phyloP scores from a whole-genome alignment of 2,329 filamentous ascomycete species.

The Alternaria arbusti region DNA sequence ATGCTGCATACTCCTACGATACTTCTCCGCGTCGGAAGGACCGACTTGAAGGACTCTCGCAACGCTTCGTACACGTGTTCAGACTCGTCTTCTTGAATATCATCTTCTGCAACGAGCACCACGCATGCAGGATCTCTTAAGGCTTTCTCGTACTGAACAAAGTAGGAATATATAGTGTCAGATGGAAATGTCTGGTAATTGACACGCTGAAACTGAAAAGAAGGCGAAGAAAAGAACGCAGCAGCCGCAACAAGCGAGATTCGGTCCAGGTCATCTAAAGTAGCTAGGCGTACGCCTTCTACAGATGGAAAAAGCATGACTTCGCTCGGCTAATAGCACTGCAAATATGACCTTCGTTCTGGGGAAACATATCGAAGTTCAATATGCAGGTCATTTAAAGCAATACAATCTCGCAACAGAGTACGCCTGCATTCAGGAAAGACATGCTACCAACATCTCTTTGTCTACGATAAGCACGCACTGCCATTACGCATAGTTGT shows the following conservation, averaged over 20 bases:
- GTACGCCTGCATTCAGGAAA: neutral
- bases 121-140: conserved; percentile 19
- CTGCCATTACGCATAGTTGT: neutral
- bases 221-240: conserved; percentile 39
- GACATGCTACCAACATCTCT: neutral
- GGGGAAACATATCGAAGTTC: neutral
- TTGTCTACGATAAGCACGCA: neutral
- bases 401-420: neutral
- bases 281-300: conserved; percentile 32
- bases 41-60: conserved; percentile 14
- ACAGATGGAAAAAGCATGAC: conserved; percentile 23
- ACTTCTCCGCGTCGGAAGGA: conserved; percentile 4
- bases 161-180: conserved; percentile 32
- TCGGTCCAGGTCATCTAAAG: conserved; percentile 27
- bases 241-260: conserved; percentile 38
- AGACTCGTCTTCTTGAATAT: conserved; percentile 16
- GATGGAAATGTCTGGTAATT: conserved; percentile 25
- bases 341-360: neutral
- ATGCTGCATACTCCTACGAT: conserved; percentile 37
- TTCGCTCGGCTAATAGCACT: neutral
- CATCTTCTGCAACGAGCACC: conserved; percentile 27
- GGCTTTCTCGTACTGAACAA: conserved; percentile 21
- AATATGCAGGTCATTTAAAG: neutral
- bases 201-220: conserved; percentile 36
- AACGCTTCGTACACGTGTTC: conserved; percentile 30